Conservation (phyloP, 1,284 basidiomycete species). For the Microbotryomycetes sp. region DNA sequence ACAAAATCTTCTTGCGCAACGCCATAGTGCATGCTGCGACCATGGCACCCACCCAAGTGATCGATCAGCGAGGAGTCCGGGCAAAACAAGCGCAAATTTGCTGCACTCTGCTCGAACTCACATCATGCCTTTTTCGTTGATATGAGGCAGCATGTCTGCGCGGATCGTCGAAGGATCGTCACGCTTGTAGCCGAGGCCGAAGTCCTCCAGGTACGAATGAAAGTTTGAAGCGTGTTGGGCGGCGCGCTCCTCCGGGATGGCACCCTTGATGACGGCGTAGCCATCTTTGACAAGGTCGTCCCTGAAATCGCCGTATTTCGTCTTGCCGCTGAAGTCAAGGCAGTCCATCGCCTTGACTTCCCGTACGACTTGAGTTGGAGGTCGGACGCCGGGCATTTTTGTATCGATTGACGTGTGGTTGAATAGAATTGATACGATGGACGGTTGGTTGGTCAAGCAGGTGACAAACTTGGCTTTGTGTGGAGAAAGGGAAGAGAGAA, state of each 20-base stretch:
- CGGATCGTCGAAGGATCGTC: conserved; percentile 13
- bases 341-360: conserved; percentile 3
- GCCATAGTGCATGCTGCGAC: conserved; percentile 21
- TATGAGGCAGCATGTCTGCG: conserved; percentile 16
- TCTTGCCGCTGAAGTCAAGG: conserved; percentile 9
- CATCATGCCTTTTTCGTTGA: conserved; percentile 28
- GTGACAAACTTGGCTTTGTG: too few species aligned
- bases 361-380: background rate
- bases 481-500: too few species aligned
- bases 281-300: conserved; percentile 25
- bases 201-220: conserved; percentile 15
- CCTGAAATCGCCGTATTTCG: conserved; percentile 5
- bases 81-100: too few species aligned
- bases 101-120: too few species aligned
- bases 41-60: too few species aligned
- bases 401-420: too few species aligned
- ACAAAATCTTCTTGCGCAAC: conserved; percentile 23
- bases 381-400: background rate
- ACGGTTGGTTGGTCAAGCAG: too few species aligned
- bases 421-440: too few species aligned
- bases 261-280: conserved; percentile 42
- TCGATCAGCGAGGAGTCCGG: too few species aligned
- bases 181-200: conserved; percentile 42
- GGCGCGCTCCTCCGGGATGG: conserved; percentile 38
- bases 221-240: background rate